phyloP scores from a whole-genome alignment of 148 eudicot genomes.

The Rhododendron kiyosumense region DNA sequence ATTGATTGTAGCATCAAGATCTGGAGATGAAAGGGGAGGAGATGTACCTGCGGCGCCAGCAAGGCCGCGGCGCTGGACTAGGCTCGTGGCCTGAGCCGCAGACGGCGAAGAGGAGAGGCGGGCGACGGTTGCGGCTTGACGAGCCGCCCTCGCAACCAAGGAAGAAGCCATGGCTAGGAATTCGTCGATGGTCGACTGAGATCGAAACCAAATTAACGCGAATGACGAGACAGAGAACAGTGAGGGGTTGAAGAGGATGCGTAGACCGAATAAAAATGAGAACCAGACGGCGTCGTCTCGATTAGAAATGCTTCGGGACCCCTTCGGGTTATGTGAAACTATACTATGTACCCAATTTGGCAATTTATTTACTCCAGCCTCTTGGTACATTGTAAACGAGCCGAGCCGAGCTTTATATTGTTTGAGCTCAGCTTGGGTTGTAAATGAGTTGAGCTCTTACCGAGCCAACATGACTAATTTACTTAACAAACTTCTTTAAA shows the following conservation, averaged over 20 bases:
- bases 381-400: neutral
- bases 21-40: neutral
- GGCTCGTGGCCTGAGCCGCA: conserved; percentile 24
- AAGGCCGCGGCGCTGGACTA: conserved; percentile 62
- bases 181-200: neutral
- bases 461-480: too few relatives aligned
- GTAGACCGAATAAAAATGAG: neutral
- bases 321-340: neutral
- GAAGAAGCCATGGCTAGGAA: conserved; percentile 46
- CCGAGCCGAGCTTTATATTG: too few relatives aligned
- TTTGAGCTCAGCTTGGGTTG: too few relatives aligned
- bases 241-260: neutral
- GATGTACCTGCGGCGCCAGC: conserved; percentile 33
- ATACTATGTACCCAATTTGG: neutral
- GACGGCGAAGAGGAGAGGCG: conserved; percentile 34
- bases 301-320: neutral
- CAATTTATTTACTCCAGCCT: too few relatives aligned
- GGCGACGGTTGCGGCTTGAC: conserved; percentile 46
- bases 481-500: too few relatives aligned
- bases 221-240: neutral
- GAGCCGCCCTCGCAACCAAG: conserved; percentile 40
- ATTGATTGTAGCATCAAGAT: neutral
- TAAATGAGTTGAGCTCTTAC: too few relatives aligned
- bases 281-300: neutral
- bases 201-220: neutral